Conservation (phyloP, 129 eudicot species). For the Silybum marianum region DNA sequence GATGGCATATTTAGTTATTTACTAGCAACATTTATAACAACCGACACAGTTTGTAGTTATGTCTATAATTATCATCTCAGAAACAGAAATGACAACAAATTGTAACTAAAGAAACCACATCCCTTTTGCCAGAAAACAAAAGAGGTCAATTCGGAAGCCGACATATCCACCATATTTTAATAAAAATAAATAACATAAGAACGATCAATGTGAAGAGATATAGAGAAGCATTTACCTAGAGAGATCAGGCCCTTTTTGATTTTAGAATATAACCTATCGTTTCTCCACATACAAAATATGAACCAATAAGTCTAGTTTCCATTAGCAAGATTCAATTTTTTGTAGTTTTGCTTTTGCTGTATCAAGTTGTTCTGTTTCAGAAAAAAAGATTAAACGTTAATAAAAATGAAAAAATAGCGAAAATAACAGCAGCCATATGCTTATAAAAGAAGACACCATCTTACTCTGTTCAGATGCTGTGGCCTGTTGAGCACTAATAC, state of each 20-base stretch:
- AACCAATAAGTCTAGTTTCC: constrained; percentile 5
- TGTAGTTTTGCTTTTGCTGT: constrained; percentile 53
- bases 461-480: constrained; percentile 75
- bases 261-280: neutral
- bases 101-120: neutral
- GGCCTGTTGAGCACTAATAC: constrained; percentile 65
- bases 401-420: neutral
- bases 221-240: neutral
- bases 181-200: neutral
- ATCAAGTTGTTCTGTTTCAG: constrained; percentile 60
- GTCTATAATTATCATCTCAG: neutral
- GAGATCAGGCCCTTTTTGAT: neutral
- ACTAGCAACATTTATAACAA: neutral
- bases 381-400: neutral
- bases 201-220: neutral
- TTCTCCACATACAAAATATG: constrained; percentile 1
- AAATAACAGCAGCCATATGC: neutral
- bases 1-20: neutral
- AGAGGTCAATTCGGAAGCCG: neutral
- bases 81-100: neutral
- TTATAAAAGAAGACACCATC: constrained; percentile 5
- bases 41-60: neutral
- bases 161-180: neutral
- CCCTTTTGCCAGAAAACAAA: neutral
- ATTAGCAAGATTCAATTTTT: constrained; percentile 37